These are phyloP conservation scores for Tricholomella constricta DNA, from an alignment of 768 basidiomycete genomes.

Conservation along the genomic window DNA sequence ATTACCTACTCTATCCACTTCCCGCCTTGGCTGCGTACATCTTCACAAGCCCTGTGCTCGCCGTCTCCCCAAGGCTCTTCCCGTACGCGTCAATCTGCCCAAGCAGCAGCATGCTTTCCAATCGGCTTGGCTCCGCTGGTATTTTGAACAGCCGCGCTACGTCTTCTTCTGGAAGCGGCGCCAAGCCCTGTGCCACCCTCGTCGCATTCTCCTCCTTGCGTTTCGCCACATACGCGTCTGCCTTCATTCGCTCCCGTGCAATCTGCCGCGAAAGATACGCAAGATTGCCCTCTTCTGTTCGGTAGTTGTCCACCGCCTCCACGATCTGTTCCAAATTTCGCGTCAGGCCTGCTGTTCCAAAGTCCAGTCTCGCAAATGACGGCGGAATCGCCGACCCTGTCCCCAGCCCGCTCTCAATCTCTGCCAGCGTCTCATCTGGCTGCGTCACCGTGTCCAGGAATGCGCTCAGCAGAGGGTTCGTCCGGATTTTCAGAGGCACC, in stretches of 20 bases:
- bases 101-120: conserved; percentile 83
- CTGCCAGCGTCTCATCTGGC: conserved; percentile 41
- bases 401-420: conserved; percentile 39
- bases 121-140: conserved; percentile 81
- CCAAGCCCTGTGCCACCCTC: conserved; percentile 79
- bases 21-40: conserved; percentile 71
- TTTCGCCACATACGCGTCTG: conserved; percentile 79
- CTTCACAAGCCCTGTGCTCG: conserved; percentile 72
- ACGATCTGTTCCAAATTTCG: conserved; percentile 82
- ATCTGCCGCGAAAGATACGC: conserved; percentile 89
- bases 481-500: conserved; percentile 82
- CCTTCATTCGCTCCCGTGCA: conserved; percentile 77
- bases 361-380: conserved; percentile 69
- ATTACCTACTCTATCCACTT: conserved; percentile 8
- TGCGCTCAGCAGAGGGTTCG: conserved; percentile 75
- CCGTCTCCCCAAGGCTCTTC: conserved; percentile 69
- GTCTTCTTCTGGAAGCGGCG: conserved; percentile 87
- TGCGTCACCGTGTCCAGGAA: conserved; percentile 70
- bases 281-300: conserved; percentile 90
- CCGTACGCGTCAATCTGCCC: conserved; percentile 89
- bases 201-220: conserved; percentile 86
- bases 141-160: conserved; percentile 85
- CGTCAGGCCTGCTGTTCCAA: conserved; percentile 68
- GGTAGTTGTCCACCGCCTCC: conserved; percentile 83
- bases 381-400: conserved; percentile 49